A percentile compares a stretch with the other conserved stretches of the same genome.
phyloP scores from a whole-genome alignment of 805 yeast species.

The Lipomyces spencermartinsiae region DNA sequence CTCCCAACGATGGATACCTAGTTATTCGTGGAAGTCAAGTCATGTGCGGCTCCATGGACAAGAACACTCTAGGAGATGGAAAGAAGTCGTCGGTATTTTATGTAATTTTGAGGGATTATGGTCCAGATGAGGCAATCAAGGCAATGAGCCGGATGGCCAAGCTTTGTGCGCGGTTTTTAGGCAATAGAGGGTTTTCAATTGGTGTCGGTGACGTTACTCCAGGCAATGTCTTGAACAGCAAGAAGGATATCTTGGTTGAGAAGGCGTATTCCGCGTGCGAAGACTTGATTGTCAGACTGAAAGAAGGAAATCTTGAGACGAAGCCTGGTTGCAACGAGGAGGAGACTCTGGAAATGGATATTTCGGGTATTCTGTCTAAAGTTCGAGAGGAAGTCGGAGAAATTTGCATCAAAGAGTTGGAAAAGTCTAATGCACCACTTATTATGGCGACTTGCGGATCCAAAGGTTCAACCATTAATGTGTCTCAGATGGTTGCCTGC shows the following conservation, averaged over 20 bases:
- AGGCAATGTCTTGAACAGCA: slow-evolving; percentile 71
- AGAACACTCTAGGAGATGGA: slow-evolving; percentile 95
- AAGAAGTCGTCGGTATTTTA: slow-evolving; percentile 96
- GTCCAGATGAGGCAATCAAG: slow-evolving; percentile 92
- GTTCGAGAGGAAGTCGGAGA: slow-evolving; percentile 99
- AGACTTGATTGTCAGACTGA: slow-evolving; percentile 77
- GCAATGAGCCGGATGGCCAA: slow-evolving; percentile 99
- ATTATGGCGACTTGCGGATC: slow-evolving; percentile 99
- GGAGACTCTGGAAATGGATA: slow-evolving; percentile 95
- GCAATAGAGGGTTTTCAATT: slow-evolving; percentile 94
- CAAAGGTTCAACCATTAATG: slow-evolving; percentile 96
- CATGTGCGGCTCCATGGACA: slow-evolving; percentile 95
- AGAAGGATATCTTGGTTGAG: slow-evolving; percentile 89
- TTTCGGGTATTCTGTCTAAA: slow-evolving; percentile 93
- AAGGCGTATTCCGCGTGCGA: slow-evolving; percentile 90
- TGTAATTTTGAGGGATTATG: slow-evolving; percentile 92
- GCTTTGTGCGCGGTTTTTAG: slow-evolving; percentile 91
- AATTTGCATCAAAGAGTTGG: slow-evolving; percentile 91
- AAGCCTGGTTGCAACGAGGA: slow-evolving; percentile 99
- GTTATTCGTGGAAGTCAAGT: slow-evolving; percentile 88
- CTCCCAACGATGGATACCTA: slow-evolving; percentile 95
- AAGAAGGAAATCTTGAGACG: slow-evolving; percentile 88
- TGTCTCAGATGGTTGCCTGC: slow-evolving; percentile 99
- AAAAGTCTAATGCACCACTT: slow-evolving; percentile 89
- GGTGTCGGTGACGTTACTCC: slow-evolving; percentile 99